Conservation (phyloP, 1,284 basidiomycete genomes). For the Rhodotorula sp. region DNA sequence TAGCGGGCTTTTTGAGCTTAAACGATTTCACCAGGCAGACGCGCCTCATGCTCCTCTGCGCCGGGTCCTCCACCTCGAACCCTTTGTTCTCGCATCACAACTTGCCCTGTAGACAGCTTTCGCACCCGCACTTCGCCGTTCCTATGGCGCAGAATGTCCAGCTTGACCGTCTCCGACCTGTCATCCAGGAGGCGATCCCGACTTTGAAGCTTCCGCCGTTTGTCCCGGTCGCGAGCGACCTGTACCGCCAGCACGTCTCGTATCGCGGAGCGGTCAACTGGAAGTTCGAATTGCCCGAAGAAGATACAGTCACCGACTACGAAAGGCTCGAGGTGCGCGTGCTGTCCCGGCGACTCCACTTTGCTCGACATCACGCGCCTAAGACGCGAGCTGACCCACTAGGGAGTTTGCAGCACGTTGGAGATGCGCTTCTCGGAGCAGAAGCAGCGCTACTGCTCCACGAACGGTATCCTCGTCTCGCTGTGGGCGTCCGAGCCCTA, state of each 20-base stretch:
- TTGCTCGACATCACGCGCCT: too few relatives aligned
- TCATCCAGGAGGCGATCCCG: not conserved
- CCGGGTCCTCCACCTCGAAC: not conserved
- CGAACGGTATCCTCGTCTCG: constrained; percentile 13
- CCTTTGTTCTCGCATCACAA: not conserved
- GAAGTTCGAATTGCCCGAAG: not conserved
- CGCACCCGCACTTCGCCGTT: not conserved
- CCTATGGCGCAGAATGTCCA: not conserved
- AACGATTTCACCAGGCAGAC: too few relatives aligned
- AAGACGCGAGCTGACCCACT: too few relatives aligned
- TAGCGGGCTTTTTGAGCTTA: too few relatives aligned
- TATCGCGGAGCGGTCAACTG: not conserved
- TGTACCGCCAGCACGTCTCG: not conserved
- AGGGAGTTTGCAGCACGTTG: constrained; percentile 14
- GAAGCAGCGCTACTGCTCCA: constrained; percentile 9
- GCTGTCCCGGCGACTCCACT: too few relatives aligned
- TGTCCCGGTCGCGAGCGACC: not conserved
- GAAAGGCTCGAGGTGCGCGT: not conserved
- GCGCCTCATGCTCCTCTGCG: not conserved
- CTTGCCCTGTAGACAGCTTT: not conserved
- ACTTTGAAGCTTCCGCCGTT: not conserved
- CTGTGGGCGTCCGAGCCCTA: constrained; percentile 4
- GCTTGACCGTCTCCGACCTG: not conserved
- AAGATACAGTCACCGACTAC: not conserved
- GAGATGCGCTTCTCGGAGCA: constrained; percentile 19